Percentiles rank a stretch among this genome's conserved stretches.
phyloP scores from a whole-genome alignment of 306 rosid species.

The Cotoneaster glaucophyllus region DNA sequence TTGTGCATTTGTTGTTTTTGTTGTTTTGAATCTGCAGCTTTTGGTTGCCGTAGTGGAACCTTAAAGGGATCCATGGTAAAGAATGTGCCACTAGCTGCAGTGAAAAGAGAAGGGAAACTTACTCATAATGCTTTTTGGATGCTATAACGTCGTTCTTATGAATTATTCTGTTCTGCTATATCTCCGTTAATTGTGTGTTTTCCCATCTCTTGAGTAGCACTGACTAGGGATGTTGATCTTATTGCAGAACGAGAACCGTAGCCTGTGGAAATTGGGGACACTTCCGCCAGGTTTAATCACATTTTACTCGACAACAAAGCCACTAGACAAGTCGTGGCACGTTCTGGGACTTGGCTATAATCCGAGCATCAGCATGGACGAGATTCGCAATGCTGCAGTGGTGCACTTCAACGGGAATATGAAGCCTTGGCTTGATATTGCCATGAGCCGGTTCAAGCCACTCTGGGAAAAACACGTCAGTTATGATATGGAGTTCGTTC shows the following conservation, averaged over 20 bases:
- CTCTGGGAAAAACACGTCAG: slow-evolving; percentile 84
- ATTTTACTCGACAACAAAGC: slow-evolving; percentile 71
- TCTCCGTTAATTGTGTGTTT: background rate
- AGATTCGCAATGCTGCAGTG: slow-evolving; percentile 75
- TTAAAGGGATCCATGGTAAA: background rate
- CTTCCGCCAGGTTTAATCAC: slow-evolving; percentile 82
- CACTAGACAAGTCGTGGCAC: slow-evolving; percentile 84
- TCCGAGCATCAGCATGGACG: slow-evolving; percentile 79
- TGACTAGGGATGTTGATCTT: slow-evolving; percentile 15
- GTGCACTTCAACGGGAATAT: slow-evolving; percentile 84
- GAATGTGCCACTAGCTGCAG: background rate
- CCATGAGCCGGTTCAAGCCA: slow-evolving; percentile 70
- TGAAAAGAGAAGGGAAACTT: background rate
- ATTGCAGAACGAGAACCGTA: slow-evolving; percentile 74
- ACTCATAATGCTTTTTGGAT: background rate
- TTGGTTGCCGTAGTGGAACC: background rate
- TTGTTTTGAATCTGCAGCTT: background rate
- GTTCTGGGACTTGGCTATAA: slow-evolving; percentile 85
- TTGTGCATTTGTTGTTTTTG: background rate
- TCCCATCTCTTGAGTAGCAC: background rate
- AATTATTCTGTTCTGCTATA: background rate
- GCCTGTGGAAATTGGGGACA: slow-evolving; percentile 79
- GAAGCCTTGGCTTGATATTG: slow-evolving; percentile 95
- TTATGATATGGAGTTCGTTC: slow-evolving; percentile 67
- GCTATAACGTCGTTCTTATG: background rate